Conservation (phyloP, 805 yeast genomes). For the Candida namnaoensis region DNA sequence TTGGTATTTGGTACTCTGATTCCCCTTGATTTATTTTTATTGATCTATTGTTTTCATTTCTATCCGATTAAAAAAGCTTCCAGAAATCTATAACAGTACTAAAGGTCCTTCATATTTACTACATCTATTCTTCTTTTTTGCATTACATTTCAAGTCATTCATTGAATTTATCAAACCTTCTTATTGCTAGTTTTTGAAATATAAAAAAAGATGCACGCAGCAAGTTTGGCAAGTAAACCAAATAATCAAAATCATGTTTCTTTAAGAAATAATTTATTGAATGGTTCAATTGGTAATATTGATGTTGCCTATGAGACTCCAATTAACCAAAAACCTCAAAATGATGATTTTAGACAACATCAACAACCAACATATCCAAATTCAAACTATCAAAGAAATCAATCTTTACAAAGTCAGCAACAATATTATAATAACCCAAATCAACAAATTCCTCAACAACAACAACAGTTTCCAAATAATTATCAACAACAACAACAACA, state of each 20-base stretch:
- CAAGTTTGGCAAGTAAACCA: background rate
- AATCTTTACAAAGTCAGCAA: background rate
- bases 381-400: constrained; percentile 1
- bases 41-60: too few relatives aligned
- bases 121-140: too few relatives aligned
- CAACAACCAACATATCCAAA: constrained; percentile 1
- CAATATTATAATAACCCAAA: constrained; percentile 3
- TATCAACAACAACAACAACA: background rate
- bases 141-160: too few relatives aligned
- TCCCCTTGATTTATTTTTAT: too few relatives aligned
- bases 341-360: background rate
- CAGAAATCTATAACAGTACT: too few relatives aligned
- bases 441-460: constrained; percentile 5
- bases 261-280: constrained; percentile 27
- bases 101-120: too few relatives aligned
- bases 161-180: too few relatives aligned
- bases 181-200: too few relatives aligned
- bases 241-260: constrained; percentile 1
- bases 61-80: too few relatives aligned
- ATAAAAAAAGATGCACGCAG: background rate
- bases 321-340: constrained; percentile 6
- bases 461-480: constrained; percentile 3
- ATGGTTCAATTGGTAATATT: constrained; percentile 31
- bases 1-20: too few relatives aligned
- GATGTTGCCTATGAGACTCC: constrained; percentile 36